These are phyloP conservation scores for Ustilago sp. DNA, from an alignment of 1,284 basidiomycete genomes.

Conservation along the genomic window DNA sequence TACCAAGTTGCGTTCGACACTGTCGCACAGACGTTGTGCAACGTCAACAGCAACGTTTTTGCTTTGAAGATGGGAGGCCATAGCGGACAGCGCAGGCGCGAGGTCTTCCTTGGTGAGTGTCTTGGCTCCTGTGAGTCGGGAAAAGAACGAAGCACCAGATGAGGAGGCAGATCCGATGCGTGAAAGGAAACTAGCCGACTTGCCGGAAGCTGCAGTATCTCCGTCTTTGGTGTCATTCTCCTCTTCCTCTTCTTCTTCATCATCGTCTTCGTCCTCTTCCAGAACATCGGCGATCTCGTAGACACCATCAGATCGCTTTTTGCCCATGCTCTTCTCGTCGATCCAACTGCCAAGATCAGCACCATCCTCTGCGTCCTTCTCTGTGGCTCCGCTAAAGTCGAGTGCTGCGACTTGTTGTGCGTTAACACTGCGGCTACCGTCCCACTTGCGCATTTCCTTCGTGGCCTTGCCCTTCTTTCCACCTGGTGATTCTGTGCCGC, in stretches of 20 bases:
- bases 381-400: constrained; percentile 80
- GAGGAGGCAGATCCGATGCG: constrained; percentile 70
- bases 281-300: constrained; percentile 93
- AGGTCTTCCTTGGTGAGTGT: constrained; percentile 85
- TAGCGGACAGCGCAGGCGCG: constrained; percentile 86
- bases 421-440: constrained; percentile 77
- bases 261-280: constrained; percentile 40
- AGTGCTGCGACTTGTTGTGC: constrained; percentile 88
- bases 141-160: constrained; percentile 53
- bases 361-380: constrained; percentile 70
- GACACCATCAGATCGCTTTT: constrained; percentile 81
- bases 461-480: constrained; percentile 74
- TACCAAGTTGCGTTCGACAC: constrained; percentile 86
- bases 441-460: constrained; percentile 93
- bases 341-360: constrained; percentile 70
- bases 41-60: constrained; percentile 99
- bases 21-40: constrained; percentile 91
- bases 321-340: constrained; percentile 81
- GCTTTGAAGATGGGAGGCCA: constrained; percentile 97
- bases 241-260: constrained; percentile 73
- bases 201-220: constrained; percentile 24
- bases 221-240: constrained; percentile 73
- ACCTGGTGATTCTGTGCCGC: constrained; percentile 45
- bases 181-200: constrained; percentile 74
- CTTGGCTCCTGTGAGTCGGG: constrained; percentile 78